These are phyloP conservation scores for Paramecium caudatum DNA, from an alignment of 73 alveolate genomes.

Conservation along the genomic window DNA sequence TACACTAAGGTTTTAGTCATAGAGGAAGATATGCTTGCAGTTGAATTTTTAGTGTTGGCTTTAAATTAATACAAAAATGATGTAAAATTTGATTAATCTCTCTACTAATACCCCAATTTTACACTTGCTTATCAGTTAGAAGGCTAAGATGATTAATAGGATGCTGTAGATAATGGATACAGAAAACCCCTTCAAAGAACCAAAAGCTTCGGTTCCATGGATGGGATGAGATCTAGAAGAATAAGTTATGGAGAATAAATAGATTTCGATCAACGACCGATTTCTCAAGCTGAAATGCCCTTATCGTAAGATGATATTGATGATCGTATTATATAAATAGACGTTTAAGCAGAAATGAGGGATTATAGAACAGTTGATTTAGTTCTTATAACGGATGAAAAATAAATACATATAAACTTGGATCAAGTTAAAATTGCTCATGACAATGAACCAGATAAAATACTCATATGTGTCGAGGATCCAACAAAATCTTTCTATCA, in stretches of 20 bases:
- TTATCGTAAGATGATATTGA: slow-evolving; percentile 7
- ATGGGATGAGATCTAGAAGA: slow-evolving; percentile 39
- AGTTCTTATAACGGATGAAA: slow-evolving; percentile 3
- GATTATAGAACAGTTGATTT: slow-evolving; percentile 19
- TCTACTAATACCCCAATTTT: slow-evolving; percentile 42
- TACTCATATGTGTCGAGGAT: slow-evolving; percentile 1
- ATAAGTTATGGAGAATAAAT: not conserved
- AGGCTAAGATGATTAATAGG: slow-evolving; percentile 35
- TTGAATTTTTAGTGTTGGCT: slow-evolving; percentile 26
- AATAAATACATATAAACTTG: not conserved
- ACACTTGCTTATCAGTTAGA: slow-evolving; percentile 49
- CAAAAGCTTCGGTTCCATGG: slow-evolving; percentile 36
- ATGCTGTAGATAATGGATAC: not conserved
- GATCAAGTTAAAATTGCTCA: not conserved
- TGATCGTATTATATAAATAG: slow-evolving; percentile 26
- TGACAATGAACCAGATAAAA: slow-evolving; percentile 2
- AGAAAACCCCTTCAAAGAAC: slow-evolving; percentile 15
- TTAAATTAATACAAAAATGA: slow-evolving; percentile 21
- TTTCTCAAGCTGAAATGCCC: not conserved
- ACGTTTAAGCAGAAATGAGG: slow-evolving; percentile 14
- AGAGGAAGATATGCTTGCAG: slow-evolving; percentile 34
- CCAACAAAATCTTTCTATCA: not conserved
- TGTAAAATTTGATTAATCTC: slow-evolving; percentile 18
- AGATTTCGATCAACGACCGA: not conserved
- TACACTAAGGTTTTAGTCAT: not conserved